Evolutionary conservation across 306 rosid genomes (phyloP), one percentile per base, ranked within the genome.

Genomic region (Lagenaria siceraria): DNA sequence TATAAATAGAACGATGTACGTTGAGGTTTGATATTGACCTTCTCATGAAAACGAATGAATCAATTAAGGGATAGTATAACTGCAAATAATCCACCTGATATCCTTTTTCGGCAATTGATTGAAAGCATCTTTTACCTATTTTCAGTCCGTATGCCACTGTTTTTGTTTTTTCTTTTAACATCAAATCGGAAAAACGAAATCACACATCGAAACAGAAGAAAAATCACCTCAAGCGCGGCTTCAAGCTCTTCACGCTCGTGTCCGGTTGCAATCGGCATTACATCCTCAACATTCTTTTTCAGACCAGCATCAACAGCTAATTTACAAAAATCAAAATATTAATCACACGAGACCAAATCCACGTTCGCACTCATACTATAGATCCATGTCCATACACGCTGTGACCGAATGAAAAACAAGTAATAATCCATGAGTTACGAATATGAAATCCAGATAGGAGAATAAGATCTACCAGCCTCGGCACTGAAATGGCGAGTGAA

Each of bases 211-310:
- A 60, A 7, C 33, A 59, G 7, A 71, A 60, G 5, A 22, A 64
- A 81, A 8, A 6, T 10, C 24, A 80, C 89, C 87, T 83, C 75
- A 48, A 86, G 85, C 75, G 89, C 84, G 69, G 99, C 97, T 66
- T 86, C 90, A 82, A 90, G 83, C 89, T 95, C 98, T 87, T 95
- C 97, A 4, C 89, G 97, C 87, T 95, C 98, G 83, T 92, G 97
- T 6, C 97, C 97, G 19, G 99, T 95, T 42, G 97, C 99, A 71
- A 95, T 92, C 11, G 99, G 99, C 87, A 89, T 58, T 82, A 92
- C 81, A 79, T 90, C 93, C 83, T 92, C 97, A 58, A 88, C 88
- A 81, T 76, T 92, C 96, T 88, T 94, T 79, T 84, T 88, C 33
- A 86, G 38, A 65, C 51, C 55, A 69, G 61, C 11, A 77, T 70